phyloP scores from a whole-genome alignment of 345 rosid genomes.

The Boechera stricta region DNA sequence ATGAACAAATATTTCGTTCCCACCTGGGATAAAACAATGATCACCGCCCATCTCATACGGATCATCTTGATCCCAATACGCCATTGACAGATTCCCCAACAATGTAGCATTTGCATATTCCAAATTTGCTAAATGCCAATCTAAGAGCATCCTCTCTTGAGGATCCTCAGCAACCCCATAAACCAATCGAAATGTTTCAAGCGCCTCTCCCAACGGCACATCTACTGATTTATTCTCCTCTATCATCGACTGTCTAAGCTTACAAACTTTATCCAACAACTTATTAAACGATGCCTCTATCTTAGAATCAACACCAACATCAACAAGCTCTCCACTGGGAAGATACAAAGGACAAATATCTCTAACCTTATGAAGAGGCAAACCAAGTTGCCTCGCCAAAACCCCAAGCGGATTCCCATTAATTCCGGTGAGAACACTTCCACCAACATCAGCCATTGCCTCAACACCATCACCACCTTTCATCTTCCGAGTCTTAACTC shows the following conservation, averaged over 20 bases:
- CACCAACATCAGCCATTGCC: conserved; percentile 90
- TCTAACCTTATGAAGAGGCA: conserved; percentile 97
- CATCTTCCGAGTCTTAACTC: conserved; percentile 84
- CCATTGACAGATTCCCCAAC: conserved; percentile 90
- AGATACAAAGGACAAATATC: conserved; percentile 93
- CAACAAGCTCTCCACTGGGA: conserved; percentile 77
- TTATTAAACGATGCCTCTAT: conserved; percentile 86
- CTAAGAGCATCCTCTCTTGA: conserved; percentile 82
- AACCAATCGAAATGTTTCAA: conserved; percentile 79
- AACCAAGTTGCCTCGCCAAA: conserved; percentile 80
- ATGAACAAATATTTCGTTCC: conserved; percentile 81
- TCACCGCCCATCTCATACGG: conserved; percentile 99
- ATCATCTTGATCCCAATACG: conserved; percentile 99
- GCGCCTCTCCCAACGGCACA: conserved; percentile 82
- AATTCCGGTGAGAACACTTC: conserved; percentile 94
- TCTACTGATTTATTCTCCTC: conserved; percentile 91
- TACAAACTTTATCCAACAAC: conserved; percentile 89
- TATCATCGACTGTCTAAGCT: conserved; percentile 93
- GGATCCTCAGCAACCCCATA: conserved; percentile 79
- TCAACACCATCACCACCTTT: conserved; percentile 78
- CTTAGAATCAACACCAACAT: conserved; percentile 76
- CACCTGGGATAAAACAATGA: conserved; percentile 97
- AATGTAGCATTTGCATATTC: conserved; percentile 95
- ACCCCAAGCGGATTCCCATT: conserved; percentile 96
- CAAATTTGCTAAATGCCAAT: conserved; percentile 96